Percentiles rank a stretch among this genome's conserved stretches.
Conservation (phyloP, 192 early-diverging fungal genomes). For the Lunasporangiospora selenospora region DNA sequence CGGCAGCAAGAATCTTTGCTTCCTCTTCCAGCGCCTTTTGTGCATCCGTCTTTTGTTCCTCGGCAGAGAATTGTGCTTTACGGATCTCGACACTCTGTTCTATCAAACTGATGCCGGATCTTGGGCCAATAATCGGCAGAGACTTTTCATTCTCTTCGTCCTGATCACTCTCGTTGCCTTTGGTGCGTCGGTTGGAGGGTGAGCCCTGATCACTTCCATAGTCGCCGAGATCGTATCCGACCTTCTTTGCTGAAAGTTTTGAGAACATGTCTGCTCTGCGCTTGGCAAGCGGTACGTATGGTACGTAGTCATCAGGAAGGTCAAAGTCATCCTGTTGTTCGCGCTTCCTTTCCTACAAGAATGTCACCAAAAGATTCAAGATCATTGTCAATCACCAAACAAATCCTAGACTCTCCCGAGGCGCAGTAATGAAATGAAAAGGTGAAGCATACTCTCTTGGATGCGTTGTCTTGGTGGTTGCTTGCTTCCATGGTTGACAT, state of each 20-base stretch:
- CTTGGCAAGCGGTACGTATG: slow-evolving; percentile 77
- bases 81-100: slow-evolving; percentile 85
- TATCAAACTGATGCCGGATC: slow-evolving; percentile 75
- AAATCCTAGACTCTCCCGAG: too few species aligned
- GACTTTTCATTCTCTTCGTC: slow-evolving; percentile 50
- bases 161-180: slow-evolving; percentile 39
- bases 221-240: slow-evolving; percentile 25
- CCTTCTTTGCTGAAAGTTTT: slow-evolving; percentile 44
- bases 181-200: slow-evolving; percentile 33
- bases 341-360: too few species aligned
- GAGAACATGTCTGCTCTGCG: slow-evolving; percentile 64
- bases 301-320: slow-evolving; percentile 67
- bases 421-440: too few species aligned
- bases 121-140: slow-evolving; percentile 58
- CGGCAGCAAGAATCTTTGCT: slow-evolving; percentile 81
- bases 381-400: too few species aligned
- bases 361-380: too few species aligned
- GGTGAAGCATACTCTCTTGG: too few species aligned
- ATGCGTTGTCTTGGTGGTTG: too few species aligned
- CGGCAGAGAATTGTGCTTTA: slow-evolving; percentile 48
- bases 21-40: slow-evolving; percentile 88
- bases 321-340: slow-evolving; percentile 33
- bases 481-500: too few species aligned
- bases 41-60: slow-evolving; percentile 71
- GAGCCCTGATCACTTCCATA: slow-evolving; percentile 17